Base-by-base conservation (phyloP, 306 rosid species). In the Castanospermum australe region DNA sequence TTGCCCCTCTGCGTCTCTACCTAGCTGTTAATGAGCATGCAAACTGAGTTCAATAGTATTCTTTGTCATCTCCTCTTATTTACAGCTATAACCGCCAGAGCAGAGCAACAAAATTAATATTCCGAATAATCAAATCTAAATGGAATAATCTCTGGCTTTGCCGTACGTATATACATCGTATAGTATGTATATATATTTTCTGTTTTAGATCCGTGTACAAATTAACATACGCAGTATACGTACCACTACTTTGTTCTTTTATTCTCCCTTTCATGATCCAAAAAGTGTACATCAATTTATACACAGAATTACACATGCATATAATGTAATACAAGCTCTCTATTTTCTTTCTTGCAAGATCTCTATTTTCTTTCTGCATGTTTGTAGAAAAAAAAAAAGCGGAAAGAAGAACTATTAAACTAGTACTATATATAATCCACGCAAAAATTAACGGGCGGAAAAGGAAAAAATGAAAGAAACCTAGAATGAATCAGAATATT, bases 111-210 rank as follows among this genome's bases (percentile, higher is more conserved):
- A 24, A 71, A 57, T 35, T 8, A 28, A 67, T 57, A 12, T 2
- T 3, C 1, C 55, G 24, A 79, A 17, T 20, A 77, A 71, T 72
- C 73, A 71, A 6, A 66, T 84, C 64, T 25, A 8, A 42, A 76
- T 11, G 32, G 21, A 52, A 17, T 5, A 42, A 17, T 36, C 47
- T 5, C 33, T 14, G 17, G 4, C 12, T 28, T 28, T 28, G 32
- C 32, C 2, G 32, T 28, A 28, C 3, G 8, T 39, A 25, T 15
- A 48, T 47, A 47, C 41, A 36, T 1, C 9, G 10, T n/a, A 50
- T 50, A 17, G 4, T 17, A 10, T 44, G 0, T 44, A 1, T 36
- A 13, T 1, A 0, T 42, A 1, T 42, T 42, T 42, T 42, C 2
- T 42, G 48, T 50, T 50, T 62, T 21, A 8, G 54, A 66, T 41